These are phyloP conservation scores for Crithidia sp. DNA, from an alignment of 208 protist species.

Conservation along the genomic window DNA sequence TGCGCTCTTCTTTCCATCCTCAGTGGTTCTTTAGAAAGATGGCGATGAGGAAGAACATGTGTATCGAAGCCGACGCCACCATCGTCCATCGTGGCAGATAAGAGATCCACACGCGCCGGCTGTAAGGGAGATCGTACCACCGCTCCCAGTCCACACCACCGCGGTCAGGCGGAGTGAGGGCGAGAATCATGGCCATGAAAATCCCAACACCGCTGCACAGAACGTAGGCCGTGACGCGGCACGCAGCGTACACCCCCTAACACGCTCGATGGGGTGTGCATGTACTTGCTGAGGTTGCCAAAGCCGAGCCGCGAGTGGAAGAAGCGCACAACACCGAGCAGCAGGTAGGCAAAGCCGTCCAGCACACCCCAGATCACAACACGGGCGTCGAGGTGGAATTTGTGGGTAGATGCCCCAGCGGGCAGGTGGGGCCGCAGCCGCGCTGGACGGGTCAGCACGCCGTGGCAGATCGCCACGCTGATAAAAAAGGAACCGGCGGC, in stretches of 20 bases:
- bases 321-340: constrained; percentile 27
- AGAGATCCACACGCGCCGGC: constrained; percentile 37
- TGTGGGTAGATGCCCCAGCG: neutral
- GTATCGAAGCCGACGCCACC: constrained; percentile 30
- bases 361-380: constrained; percentile 44
- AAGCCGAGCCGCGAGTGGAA: constrained; percentile 24
- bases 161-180: constrained; percentile 28
- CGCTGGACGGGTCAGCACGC: constrained; percentile 19
- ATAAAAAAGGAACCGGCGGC: constrained; percentile 22
- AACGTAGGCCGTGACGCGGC: constrained; percentile 2
- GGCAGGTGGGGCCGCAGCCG: constrained; percentile 24
- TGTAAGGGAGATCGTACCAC: constrained; percentile 36
- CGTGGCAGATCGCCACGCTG: constrained; percentile 40
- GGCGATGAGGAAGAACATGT: constrained; percentile 22
- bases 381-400: constrained; percentile 27
- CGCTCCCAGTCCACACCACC: constrained; percentile 44
- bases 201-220: constrained; percentile 29
- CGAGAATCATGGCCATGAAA: constrained; percentile 43
- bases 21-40: constrained; percentile 49
- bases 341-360: constrained; percentile 22
- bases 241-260: constrained; percentile 11
- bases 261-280: constrained; percentile 3
- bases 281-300: constrained; percentile 27
- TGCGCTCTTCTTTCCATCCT: neutral
- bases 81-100: constrained; percentile 49